Base-by-base conservation (phyloP, 1,284 basidiomycete genomes). In the Puccinia polysora region DNA sequence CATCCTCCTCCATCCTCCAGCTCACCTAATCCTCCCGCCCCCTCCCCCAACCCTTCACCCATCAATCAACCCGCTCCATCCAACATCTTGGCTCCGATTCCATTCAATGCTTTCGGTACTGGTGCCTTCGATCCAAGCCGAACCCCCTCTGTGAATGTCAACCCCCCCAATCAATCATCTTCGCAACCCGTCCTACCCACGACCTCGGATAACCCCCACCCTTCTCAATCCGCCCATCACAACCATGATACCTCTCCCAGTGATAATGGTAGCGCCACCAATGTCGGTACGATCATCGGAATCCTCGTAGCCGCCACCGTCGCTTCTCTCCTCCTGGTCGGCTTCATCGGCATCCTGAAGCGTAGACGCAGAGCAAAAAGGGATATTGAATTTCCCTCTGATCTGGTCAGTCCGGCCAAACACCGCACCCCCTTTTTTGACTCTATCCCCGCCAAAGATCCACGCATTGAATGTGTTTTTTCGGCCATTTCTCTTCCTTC, bases 221-320 rank as follows among this genome's bases (percentile, higher is more conserved):
- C n/a, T n/a, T n/a, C n/a, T n/a, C n/a, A n/a, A n/a, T n/a, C n/a
- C 15, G 18, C 30, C 3, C 7, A 18, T 20, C 52, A 55, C 20
- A 25, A 30, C 0, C 32, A 20, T 15, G 38, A 40, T 23, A 50
- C 32, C 49, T 38, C 49, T 4, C 25, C 8, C 50, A 10, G 15
- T 10, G 50, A 52, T 52, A 20, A 55, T 4, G 15, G 23, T 4
- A 53, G 30, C 2, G 34, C n/a, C 18, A 43, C 64, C 15, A 30
- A 38, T 28, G 28, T 65, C 32, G 64, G 64, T 10, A 65, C 64
- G 20, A 65, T 65, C 49, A 38, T 65, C 10, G 64, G 64, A n/a
- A 55, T 65, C 23, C 49, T 65, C 30, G 34, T 55, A 1, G 50
- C 45, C 6, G 64, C 50, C 34, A n/a, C 53, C 30, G n/a, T 65